Base-by-base conservation (phyloP, 2,329 filamentous ascomycete species). In the Colletotrichum sp. region DNA sequence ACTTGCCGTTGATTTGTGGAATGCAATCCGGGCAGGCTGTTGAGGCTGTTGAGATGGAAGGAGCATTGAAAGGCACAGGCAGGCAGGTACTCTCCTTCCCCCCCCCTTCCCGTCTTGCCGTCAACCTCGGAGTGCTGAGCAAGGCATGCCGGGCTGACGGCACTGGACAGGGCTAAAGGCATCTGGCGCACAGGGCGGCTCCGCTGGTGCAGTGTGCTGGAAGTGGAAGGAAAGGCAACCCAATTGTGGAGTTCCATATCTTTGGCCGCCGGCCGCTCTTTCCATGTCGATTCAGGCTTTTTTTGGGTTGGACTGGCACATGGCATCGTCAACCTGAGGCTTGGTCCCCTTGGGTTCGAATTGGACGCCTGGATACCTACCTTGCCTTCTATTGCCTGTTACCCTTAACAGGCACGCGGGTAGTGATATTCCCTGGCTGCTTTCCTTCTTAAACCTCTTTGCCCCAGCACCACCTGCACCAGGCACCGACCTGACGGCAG, bases 261-360 rank as follows among this genome's bases (percentile, higher is more conserved):
- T 72, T 62, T 72, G 55, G 65, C 36, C 64, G 70, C 16, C 70
- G 18, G 36, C 36, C 62, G 34, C 70, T 66, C 25, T 27, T 56
- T 32, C n/a, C 61, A n/a, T 66, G 22, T 22, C 28, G 25, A 28
- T 22, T 28, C 48, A 39, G 25, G 58, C 43, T 28, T 28, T 55
- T 30, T 25, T 67, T 22, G 22, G 48, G 30, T 52, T 58, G 30
- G 48, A 71, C 43, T 55, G 28, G 27, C 61, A 39, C 61, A n/a
- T n/a, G 28, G 61, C 61, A 43, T 48, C 60, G 69, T 71, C 69
- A 66, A 66, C 69, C 48, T 71, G 60, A 70, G 58, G 68, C 58
- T 52, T 52, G 43, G n/a, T 52, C 43, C 18, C 43, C n/a, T 52
- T 52, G 43, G n/a, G 43, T 52, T 12, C n/a, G 43, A 52, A 52